Evolutionary conservation across 306 rosid species (phyloP).

Genomic region (Prunus dulcis): DNA sequence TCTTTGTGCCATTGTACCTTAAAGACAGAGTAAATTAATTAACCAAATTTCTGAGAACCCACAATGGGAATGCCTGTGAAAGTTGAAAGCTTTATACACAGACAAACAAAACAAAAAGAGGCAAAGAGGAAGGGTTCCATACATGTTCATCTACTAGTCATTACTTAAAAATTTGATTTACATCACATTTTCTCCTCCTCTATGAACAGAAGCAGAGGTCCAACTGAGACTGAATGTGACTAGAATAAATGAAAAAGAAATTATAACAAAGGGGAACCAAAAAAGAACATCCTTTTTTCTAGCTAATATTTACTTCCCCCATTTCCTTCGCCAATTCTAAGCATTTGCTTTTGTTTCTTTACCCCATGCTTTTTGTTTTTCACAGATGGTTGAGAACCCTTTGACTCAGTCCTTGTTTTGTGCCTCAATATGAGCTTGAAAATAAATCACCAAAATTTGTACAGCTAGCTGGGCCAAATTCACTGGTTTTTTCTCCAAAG

Average conservation of each 20-base stretch:
- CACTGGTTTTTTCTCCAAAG: slow-evolving; percentile 35
- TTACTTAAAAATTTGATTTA: slow-evolving; percentile 22
- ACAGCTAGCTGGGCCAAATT: slow-evolving; percentile 27
- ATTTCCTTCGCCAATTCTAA: no score
- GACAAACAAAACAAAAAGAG: neutral
- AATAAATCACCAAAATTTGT: slow-evolving; percentile 44
- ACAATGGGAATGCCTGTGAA: slow-evolving; percentile 16
- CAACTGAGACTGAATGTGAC: neutral
- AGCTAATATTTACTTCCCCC: neutral
- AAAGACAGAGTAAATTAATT: neutral
- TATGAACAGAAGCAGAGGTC: neutral
- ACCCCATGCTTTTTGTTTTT: neutral
- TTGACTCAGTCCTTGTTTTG: slow-evolving; percentile 26
- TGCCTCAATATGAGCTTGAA: slow-evolving; percentile 36
- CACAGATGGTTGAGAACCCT: slow-evolving; percentile 14
- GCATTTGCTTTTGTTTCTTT: neutral
- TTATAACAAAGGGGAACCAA: neutral
- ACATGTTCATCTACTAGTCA: neutral
- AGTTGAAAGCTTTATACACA: neutral
- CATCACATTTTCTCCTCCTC: neutral
- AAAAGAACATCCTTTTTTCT: neutral
- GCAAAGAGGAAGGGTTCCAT: neutral
- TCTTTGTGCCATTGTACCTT: neutral
- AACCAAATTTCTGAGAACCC: slow-evolving; percentile 35
- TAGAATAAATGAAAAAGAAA: neutral